These are phyloP conservation scores for Berkeleyomyces rouxiae DNA, from an alignment of 2,329 filamentous ascomycete genomes.

Conservation along the genomic window DNA sequence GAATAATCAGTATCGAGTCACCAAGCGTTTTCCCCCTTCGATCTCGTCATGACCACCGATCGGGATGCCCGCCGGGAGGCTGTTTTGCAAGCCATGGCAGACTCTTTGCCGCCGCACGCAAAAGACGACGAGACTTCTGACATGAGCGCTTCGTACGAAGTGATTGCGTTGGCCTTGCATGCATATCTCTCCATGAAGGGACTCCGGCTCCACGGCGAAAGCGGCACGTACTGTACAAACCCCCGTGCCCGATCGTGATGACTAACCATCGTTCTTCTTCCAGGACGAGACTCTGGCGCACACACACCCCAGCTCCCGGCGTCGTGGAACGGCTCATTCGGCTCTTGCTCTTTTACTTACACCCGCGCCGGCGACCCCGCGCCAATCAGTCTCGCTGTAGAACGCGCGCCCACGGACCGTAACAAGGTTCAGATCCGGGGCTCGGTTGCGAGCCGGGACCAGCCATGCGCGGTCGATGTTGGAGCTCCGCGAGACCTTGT, in stretches of 20 bases:
- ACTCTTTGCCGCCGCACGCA: conserved; percentile 39
- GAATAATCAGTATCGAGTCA: not conserved
- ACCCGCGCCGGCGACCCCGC: conserved; percentile 71
- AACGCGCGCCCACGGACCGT: conserved; percentile 45
- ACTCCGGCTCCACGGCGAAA: conserved; percentile 42
- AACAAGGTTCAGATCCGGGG: conserved; percentile 71
- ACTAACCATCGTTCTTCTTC: not conserved
- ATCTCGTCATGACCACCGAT: conserved; percentile 9
- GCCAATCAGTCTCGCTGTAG: conserved; percentile 67
- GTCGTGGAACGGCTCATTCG: conserved; percentile 62
- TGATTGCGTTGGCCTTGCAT: conserved; percentile 68
- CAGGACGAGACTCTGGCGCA: conserved; percentile 37
- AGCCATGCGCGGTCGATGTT: conserved; percentile 62
- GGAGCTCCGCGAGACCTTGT: conserved; percentile 54
- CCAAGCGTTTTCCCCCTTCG: not conserved
- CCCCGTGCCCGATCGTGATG: not conserved
- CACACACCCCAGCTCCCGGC: conserved; percentile 48
- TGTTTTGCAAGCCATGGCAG: conserved; percentile 39
- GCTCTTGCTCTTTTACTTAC: conserved; percentile 70
- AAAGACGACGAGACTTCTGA: conserved; percentile 39
- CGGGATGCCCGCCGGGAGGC: conserved; percentile 28
- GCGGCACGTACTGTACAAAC: no score
- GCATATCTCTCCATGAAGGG: conserved; percentile 65
- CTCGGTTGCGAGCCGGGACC: conserved; percentile 63
- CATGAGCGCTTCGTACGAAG: conserved; percentile 60